phyloP scores from a whole-genome alignment of 805 yeast species.

The Saccharomycopsis capsularis region DNA sequence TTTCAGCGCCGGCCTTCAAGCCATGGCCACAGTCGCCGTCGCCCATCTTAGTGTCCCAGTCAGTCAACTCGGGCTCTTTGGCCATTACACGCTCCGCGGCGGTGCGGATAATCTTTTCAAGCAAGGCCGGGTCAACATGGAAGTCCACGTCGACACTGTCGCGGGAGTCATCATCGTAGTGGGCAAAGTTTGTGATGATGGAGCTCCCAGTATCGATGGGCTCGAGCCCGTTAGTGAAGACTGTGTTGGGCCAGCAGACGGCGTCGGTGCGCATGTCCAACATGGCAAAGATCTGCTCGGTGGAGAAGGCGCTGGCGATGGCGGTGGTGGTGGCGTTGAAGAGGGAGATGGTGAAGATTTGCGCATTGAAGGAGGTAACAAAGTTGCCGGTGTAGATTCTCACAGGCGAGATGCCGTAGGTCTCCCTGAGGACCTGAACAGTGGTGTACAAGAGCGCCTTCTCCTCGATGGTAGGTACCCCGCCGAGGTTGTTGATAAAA shows the following conservation, averaged over 20 bases:
- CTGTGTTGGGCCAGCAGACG: conserved; percentile 56
- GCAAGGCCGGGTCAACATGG: conserved; percentile 1
- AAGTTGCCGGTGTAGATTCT: conserved; percentile 70
- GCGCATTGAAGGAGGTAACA: conserved; percentile 86
- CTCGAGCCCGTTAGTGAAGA: not conserved
- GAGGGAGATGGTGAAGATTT: conserved; percentile 82
- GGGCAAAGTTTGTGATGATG: conserved; percentile 8
- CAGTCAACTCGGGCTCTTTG: conserved; percentile 79
- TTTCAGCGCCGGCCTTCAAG: conserved; percentile 51
- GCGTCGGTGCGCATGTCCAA: conserved; percentile 72
- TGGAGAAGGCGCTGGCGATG: conserved; percentile 26
- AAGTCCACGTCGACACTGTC: not conserved
- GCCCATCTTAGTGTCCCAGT: conserved; percentile 81
- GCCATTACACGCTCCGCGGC: conserved; percentile 48
- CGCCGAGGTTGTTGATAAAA: conserved; percentile 81
- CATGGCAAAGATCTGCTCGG: conserved; percentile 37
- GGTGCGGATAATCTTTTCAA: conserved; percentile 31
- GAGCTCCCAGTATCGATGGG: not conserved
- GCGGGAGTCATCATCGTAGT: conserved; percentile 9
- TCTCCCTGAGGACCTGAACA: conserved; percentile 41
- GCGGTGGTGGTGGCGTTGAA: conserved; percentile 59
- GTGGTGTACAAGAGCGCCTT: conserved; percentile 62
- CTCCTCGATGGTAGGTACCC: conserved; percentile 74
- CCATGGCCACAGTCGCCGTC: conserved; percentile 98
- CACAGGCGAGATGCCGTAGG: conserved; percentile 52